These are phyloP conservation scores for Penicillium sp. DNA, from an alignment of 2,329 filamentous ascomycete species.

Conservation along the genomic window DNA sequence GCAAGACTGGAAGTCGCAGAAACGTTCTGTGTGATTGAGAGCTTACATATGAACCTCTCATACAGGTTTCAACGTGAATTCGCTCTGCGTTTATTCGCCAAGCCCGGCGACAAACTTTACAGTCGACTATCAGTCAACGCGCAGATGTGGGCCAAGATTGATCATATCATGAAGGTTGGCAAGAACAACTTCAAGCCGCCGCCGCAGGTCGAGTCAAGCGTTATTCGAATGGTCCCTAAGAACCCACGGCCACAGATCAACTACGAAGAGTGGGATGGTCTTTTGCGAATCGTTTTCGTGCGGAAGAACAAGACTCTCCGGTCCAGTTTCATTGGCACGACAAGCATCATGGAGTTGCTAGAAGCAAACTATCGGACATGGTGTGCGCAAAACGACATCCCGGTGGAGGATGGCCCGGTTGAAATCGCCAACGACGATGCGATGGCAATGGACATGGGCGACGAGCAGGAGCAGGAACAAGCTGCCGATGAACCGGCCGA, in stretches of 20 bases:
- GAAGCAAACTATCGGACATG: slow-evolving; percentile 87
- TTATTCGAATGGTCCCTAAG: slow-evolving; percentile 87
- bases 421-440: slow-evolving; percentile 34
- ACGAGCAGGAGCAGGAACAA: slow-evolving; percentile 25
- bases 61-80: slow-evolving; percentile 73
- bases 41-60: slow-evolving; percentile 3
- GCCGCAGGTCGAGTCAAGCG: slow-evolving; percentile 85
- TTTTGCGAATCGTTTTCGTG: slow-evolving; percentile 77
- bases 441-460: slow-evolving; percentile 39
- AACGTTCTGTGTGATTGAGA: neutral
- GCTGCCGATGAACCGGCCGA: slow-evolving; percentile 47
- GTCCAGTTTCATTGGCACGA: slow-evolving; percentile 75
- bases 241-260: slow-evolving; percentile 79
- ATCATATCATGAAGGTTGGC: slow-evolving; percentile 83
- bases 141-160: slow-evolving; percentile 80
- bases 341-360: slow-evolving; percentile 75
- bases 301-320: slow-evolving; percentile 89
- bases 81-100: slow-evolving; percentile 82
- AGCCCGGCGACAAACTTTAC: slow-evolving; percentile 84
- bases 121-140: slow-evolving; percentile 87
- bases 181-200: slow-evolving; percentile 96
- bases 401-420: slow-evolving; percentile 65
- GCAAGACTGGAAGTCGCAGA: neutral
- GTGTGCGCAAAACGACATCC: slow-evolving; percentile 81
- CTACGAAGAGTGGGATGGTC: slow-evolving; percentile 93